Evolutionary conservation across 2,329 filamentous ascomycete species (phyloP), one percentile per base, ranked within the genome.

Genomic region (Claviceps pusilla): DNA sequence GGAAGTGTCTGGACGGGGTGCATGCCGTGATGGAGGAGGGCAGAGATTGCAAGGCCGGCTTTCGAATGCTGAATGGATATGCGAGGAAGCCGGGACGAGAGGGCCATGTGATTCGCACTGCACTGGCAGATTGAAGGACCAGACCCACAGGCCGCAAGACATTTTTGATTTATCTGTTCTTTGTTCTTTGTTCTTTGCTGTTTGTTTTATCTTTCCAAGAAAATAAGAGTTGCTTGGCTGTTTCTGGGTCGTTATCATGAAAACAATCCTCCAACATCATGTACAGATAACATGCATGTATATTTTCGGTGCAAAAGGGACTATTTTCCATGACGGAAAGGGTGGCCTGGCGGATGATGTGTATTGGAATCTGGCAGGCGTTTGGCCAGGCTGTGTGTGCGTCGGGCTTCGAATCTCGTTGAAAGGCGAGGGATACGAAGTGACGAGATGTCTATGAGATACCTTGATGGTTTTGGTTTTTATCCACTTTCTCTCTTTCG

Each of bases 1-100:
- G 75, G 56, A 77, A 77, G 65, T 78, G 76, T 61, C 73, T 84
- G 50, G 77, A 81, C 35, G 77, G 77, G 29, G 76, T 84, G 7
- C 74, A 80, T 35, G 74, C 74, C 43, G 73, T 84, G 39, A 70
- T 86, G 51, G 80, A 85, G 65, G 83, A 86, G 65, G 82, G 82
- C 1, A 72, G 82, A 50, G 68, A 69, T 51, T 75, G 73, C 62
- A 79, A 77, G 48, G 76, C 80, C 3, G 80, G 75, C 10, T 84
- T 79, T 69, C 73, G 82, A 55, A 74, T 79, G 70, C 68, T 86
- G 57, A 79, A 72, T 57, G 83, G 83, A 7, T 84, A 80, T 65
- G 78, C 81, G 28, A 75, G 76, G 65, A 86, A 86, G 73, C 80
- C 82, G 41, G 66, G 60, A 55, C n/a, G 61, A 61, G 42, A 67